These are phyloP conservation scores for Boletus vinaceobasis DNA, from an alignment of 768 basidiomycete species.

Conservation along the genomic window DNA sequence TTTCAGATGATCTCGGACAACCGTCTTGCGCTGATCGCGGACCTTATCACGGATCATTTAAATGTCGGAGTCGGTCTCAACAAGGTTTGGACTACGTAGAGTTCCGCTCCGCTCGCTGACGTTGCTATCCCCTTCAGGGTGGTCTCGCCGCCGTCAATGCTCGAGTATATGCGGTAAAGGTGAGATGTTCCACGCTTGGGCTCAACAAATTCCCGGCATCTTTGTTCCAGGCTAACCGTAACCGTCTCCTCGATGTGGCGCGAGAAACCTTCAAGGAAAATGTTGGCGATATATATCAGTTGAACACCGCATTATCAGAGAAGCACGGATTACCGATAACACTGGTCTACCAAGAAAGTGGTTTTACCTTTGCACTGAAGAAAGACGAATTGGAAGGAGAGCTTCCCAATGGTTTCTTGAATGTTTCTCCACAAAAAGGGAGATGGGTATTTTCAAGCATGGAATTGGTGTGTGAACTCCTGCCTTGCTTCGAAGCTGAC, in stretches of 20 bases:
- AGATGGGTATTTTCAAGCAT: slow-evolving; percentile 76
- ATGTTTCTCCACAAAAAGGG: slow-evolving; percentile 61
- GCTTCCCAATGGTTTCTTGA: slow-evolving; percentile 70
- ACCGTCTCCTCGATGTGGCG: slow-evolving; percentile 88
- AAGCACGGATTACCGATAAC: slow-evolving; percentile 62
- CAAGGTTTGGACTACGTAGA: slow-evolving; percentile 45
- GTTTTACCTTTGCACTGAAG: slow-evolving; percentile 71
- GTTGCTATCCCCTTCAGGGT: slow-evolving; percentile 39
- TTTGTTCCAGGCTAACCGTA: slow-evolving; percentile 59
- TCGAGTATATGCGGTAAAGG: slow-evolving; percentile 86
- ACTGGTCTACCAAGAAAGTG: slow-evolving; percentile 67
- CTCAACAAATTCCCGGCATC: not conserved
- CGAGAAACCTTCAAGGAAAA: slow-evolving; percentile 95
- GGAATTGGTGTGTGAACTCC: slow-evolving; percentile 60
- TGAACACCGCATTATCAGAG: slow-evolving; percentile 57
- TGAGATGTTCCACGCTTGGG: slow-evolving; percentile 9
- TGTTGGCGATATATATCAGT: slow-evolving; percentile 76
- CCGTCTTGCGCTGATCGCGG: slow-evolving; percentile 60
- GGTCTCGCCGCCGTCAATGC: slow-evolving; percentile 74
- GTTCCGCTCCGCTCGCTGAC: not conserved
- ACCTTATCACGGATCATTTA: slow-evolving; percentile 55
- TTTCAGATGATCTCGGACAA: slow-evolving; percentile 72
- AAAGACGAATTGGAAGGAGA: slow-evolving; percentile 50
- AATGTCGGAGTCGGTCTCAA: slow-evolving; percentile 66
- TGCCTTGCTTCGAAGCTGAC: not conserved